phyloP scores from a whole-genome alignment of 2,329 filamentous ascomycete genomes.

The Microcera coccophila region DNA sequence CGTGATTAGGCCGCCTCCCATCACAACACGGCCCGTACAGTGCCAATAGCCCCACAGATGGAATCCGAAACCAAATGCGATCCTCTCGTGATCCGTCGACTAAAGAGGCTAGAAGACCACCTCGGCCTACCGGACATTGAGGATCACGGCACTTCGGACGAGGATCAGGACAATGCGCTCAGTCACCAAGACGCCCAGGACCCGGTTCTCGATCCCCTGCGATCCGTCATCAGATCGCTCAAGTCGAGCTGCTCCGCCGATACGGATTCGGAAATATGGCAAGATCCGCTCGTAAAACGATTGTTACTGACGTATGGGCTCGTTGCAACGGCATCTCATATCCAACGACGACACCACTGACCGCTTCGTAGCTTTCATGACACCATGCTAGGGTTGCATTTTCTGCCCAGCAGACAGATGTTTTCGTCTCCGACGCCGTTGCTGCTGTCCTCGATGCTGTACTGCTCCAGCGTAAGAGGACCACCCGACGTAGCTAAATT shows the following conservation, averaged over 20 bases:
- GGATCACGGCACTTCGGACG: background rate
- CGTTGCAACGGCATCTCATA: background rate
- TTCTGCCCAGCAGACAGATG: conserved; percentile 40
- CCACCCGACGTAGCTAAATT: conserved; percentile 32
- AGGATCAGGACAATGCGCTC: background rate
- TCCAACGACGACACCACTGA: background rate
- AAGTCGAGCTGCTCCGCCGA: conserved; percentile 1
- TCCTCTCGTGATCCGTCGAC: background rate
- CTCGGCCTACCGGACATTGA: conserved; percentile 1
- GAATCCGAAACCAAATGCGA: background rate
- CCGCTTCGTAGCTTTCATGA: conserved; percentile 36
- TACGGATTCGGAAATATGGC: background rate
- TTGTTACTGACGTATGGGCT: conserved; percentile 2
- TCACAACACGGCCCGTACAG: background rate
- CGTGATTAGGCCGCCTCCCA: background rate
- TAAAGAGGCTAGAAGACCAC: conserved; percentile 4
- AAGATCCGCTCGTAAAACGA: conserved; percentile 1
- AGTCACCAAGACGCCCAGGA: background rate
- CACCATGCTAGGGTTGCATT: conserved; percentile 43
- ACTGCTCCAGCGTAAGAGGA: conserved; percentile 37
- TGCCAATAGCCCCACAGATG: background rate
- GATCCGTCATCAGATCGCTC: background rate
- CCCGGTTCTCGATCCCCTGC: conserved; percentile 1
- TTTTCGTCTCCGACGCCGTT: conserved; percentile 42
- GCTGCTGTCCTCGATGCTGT: conserved; percentile 42